Evolutionary conservation across 2,329 filamentous ascomycete genomes (phyloP).

Genomic region (Talaromyces rugulosus): DNA sequence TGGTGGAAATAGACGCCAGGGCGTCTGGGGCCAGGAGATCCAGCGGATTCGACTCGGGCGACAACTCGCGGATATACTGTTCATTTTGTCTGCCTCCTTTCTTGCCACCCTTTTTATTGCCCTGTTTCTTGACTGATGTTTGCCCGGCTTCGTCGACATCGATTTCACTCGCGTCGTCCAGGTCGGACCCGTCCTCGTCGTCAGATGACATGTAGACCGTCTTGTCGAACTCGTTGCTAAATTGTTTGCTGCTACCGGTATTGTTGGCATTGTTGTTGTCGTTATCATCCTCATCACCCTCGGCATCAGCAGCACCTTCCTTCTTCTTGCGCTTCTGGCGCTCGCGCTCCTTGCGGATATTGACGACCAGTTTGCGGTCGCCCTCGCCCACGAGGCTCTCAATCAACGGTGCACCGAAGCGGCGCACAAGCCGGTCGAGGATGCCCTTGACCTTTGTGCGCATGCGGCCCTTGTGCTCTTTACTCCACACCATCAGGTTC

Average conservation of each 20-base stretch:
- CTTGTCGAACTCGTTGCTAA: slow-evolving; percentile 91
- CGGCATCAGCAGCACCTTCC: slow-evolving; percentile 48
- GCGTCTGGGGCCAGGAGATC: slow-evolving; percentile 87
- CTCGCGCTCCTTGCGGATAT: slow-evolving; percentile 94
- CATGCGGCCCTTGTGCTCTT: slow-evolving; percentile 97
- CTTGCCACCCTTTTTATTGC: slow-evolving; percentile 7
- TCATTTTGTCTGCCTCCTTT: slow-evolving; percentile 16
- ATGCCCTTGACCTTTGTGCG: slow-evolving; percentile 98
- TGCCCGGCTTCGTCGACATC: slow-evolving; percentile 35
- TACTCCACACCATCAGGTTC: slow-evolving; percentile 91
- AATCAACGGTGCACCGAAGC: slow-evolving; percentile 79
- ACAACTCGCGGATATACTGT: slow-evolving; percentile 81
- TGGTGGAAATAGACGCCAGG: slow-evolving; percentile 88
- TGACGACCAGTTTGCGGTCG: slow-evolving; percentile 84
- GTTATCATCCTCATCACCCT: slow-evolving; percentile 48
- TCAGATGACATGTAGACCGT: slow-evolving; percentile 68
- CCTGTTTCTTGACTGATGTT: slow-evolving; percentile 39
- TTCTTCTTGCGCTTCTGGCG: slow-evolving; percentile 86
- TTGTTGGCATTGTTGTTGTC: slow-evolving; percentile 38
- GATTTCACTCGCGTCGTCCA: slow-evolving; percentile 52
- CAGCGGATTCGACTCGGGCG: slow-evolving; percentile 81
- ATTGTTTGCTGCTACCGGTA: slow-evolving; percentile 49
- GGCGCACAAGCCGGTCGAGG: slow-evolving; percentile 84
- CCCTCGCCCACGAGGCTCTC: slow-evolving; percentile 77
- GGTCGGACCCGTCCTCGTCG: slow-evolving; percentile 50